Conservation (phyloP, 495 filamentous ascomycete genomes). For the Echria macrotheca region DNA sequence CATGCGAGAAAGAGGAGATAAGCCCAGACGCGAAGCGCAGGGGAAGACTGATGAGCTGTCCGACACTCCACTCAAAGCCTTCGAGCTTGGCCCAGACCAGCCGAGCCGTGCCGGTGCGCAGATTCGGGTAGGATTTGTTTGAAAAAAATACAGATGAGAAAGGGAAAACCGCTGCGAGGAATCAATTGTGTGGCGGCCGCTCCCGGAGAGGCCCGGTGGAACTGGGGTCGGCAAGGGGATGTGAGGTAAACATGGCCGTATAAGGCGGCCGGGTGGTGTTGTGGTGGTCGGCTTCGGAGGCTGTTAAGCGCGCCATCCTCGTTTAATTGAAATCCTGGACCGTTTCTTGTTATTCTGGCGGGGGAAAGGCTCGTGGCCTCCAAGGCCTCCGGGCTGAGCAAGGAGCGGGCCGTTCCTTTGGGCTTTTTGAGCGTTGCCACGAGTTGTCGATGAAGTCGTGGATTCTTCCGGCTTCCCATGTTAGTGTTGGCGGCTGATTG, state of each 20-base stretch:
- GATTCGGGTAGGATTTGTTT: constrained; percentile 11
- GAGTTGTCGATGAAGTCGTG: no score
- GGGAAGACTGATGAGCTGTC: constrained; percentile 11
- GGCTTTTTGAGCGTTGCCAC: constrained; percentile 6
- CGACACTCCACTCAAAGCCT: background rate
- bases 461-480: no score
- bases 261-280: constrained; percentile 15
- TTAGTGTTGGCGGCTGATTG: no score
- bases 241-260: constrained; percentile 19
- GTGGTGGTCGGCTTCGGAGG: constrained; percentile 9
- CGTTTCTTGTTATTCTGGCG: constrained; percentile 9
- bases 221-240: constrained; percentile 2
- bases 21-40: constrained; percentile 4
- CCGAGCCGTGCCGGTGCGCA: background rate
- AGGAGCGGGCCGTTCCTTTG: constrained; percentile 26
- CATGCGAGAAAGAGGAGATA: constrained; percentile 8
- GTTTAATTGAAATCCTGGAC: constrained; percentile 1
- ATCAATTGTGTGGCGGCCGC: constrained; percentile 18
- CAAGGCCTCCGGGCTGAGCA: constrained; percentile 11
- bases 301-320: constrained; percentile 11
- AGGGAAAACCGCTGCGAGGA: constrained; percentile 8
- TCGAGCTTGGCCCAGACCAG: constrained; percentile 3
- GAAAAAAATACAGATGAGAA: constrained; percentile 19
- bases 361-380: constrained; percentile 7
- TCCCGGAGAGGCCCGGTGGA: constrained; percentile 11